These are phyloP conservation scores for Cytospora piceicola DNA, from an alignment of 2,329 filamentous ascomycete genomes.

Conservation along the genomic window DNA sequence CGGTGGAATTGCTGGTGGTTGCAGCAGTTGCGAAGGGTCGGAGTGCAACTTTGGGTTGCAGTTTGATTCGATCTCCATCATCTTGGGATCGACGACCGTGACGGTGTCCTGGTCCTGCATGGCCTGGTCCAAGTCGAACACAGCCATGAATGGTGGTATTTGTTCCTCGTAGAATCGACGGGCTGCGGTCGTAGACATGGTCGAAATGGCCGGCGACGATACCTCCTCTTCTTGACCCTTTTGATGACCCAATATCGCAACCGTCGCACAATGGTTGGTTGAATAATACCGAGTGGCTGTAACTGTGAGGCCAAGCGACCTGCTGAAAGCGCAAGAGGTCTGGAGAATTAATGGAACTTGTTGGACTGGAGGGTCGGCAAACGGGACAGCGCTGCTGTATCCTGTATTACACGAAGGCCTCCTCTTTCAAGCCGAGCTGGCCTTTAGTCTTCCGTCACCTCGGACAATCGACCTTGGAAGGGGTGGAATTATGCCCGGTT, in stretches of 20 bases:
- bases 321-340: conserved; percentile 12
- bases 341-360: conserved; percentile 18
- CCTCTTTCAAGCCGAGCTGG: conserved; percentile 20
- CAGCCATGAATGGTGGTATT: conserved; percentile 77
- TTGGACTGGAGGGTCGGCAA: conserved; percentile 25
- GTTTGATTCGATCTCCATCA: conserved; percentile 52
- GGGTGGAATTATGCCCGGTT: conserved; percentile 7
- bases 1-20: conserved; percentile 49
- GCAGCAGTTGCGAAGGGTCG: conserved; percentile 38
- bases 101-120: conserved; percentile 58
- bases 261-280: conserved; percentile 14
- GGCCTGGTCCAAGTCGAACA: conserved; percentile 66
- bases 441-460: conserved; percentile 15
- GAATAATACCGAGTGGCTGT: conserved; percentile 5
- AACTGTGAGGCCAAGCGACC: conserved; percentile 13
- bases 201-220: conserved; percentile 35
- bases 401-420: conserved; percentile 40
- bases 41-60: conserved; percentile 43
- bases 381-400: conserved; percentile 59
- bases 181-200: conserved; percentile 65
- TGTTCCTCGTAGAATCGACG: conserved; percentile 68
- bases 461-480: conserved; percentile 18
- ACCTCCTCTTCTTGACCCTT: conserved; percentile 11
- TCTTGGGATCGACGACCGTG: conserved; percentile 57
- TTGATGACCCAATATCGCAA: conserved; percentile 12